Base-by-base conservation (phyloP, 2,329 filamentous ascomycete species). In the Shiraia bambusicola region DNA sequence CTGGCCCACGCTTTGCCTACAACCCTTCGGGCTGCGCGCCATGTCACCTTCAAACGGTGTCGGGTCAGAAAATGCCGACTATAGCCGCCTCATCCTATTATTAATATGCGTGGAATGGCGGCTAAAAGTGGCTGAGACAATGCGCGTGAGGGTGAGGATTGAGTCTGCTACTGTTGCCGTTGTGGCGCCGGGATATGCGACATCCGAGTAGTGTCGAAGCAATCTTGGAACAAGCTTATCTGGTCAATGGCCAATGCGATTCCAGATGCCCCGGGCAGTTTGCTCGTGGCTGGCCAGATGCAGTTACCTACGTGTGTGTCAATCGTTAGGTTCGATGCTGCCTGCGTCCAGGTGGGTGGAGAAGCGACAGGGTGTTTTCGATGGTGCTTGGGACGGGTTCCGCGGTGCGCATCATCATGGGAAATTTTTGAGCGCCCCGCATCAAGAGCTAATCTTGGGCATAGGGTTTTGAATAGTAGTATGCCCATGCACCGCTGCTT, bases 161-260 rank as follows among this genome's bases (percentile, higher is more conserved):
- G 19, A 22, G 40, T 32, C 45, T 65, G 58, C 41, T 48, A 66
- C 64, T 43, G 34, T 28, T 34, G 34, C 24, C 54, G 62, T 59
- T 34, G 52, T 66, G 54, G 60, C 58, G 56, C 52, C 64, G 62
- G 64, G 55, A 59, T 44, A 16, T 62, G 58, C 57, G 47, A 60
- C 62, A 62, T 64, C 63, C 65, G 62, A 56, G 46, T 29, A 32
- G 34, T 29, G 14, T 38, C 49, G 46, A 53, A 50, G 47, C 52
- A 48, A 33, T 48, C 56, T 52, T 63, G 56, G 54, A 61, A 61
- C 60, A 59, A 63, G 60, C 64, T 65, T 61, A 61, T 47, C 50
- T 42, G 40, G 47, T 46, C 27, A 25, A n/a, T 38, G 44, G 37
- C 57, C 59, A 59, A 62, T 59, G 40, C 31, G 40, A 43, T 28